Conservation (phyloP, 768 basidiomycete genomes). For the Dacryopinax primogenitus region DNA sequence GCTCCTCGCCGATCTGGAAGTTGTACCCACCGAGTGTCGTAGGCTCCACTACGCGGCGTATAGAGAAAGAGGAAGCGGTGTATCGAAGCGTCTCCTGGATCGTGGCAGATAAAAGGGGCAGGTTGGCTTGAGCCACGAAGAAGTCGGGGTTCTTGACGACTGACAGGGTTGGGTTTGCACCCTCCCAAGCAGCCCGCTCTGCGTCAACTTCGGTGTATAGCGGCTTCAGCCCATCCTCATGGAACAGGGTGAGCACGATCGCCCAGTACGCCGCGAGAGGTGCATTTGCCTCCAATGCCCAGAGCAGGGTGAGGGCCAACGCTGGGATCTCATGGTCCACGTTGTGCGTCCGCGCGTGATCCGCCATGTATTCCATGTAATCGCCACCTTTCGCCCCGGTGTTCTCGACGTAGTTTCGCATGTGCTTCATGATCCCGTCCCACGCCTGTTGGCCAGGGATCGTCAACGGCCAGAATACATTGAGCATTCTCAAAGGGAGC, state of each 20-base stretch:
- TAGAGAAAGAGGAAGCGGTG: slow-evolving; percentile 18
- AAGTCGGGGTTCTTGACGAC: slow-evolving; percentile 15
- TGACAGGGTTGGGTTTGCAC: not conserved
- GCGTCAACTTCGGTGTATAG: slow-evolving; percentile 18
- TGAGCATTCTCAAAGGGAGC: slow-evolving; percentile 17
- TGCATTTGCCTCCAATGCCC: slow-evolving; percentile 22
- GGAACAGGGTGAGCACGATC: slow-evolving; percentile 17
- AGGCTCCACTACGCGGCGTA: slow-evolving; percentile 17
- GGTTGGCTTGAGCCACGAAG: not conserved
- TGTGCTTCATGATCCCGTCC: slow-evolving; percentile 14
- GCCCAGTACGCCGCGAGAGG: slow-evolving; percentile 20
- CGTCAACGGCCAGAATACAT: slow-evolving; percentile 18
- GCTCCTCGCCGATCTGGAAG: slow-evolving; percentile 16
- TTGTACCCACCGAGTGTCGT: slow-evolving; percentile 17
- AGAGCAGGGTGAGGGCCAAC: slow-evolving; percentile 16
- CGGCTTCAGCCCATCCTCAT: slow-evolving; percentile 18
- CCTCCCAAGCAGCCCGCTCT: slow-evolving; percentile 13
- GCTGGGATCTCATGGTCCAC: slow-evolving; percentile 15
- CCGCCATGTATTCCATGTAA: not conserved
- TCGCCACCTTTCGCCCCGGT: not conserved
- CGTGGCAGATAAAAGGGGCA: slow-evolving; percentile 19
- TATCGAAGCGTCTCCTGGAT: slow-evolving; percentile 22
- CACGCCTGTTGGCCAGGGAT: slow-evolving; percentile 13
- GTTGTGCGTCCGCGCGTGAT: slow-evolving; percentile 1
- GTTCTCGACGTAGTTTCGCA: not conserved